Percentiles rank a stretch among this genome's conserved stretches.
Evolutionary conservation across 768 basidiomycete species (phyloP).

Genomic region (Psilocybe cubensis): DNA sequence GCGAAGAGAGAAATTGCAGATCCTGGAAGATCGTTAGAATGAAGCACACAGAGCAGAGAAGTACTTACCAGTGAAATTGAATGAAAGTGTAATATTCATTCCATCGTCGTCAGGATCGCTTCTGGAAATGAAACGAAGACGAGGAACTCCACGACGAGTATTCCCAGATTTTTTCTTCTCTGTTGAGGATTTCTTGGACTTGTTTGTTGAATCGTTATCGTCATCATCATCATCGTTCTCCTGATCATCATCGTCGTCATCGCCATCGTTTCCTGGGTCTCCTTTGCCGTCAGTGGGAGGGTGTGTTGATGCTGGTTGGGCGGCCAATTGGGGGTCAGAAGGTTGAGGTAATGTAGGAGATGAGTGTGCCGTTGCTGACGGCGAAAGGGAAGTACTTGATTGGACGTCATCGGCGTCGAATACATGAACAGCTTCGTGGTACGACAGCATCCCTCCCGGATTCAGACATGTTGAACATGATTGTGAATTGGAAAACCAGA

Average conservation of each 20-base stretch:
- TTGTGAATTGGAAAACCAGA: slow-evolving; percentile 37
- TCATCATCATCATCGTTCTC: neutral
- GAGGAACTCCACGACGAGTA: neutral
- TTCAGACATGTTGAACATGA: slow-evolving; percentile 34
- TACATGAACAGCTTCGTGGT: slow-evolving; percentile 38
- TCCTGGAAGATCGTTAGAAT: slow-evolving; percentile 33
- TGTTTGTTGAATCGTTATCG: neutral
- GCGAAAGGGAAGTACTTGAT: neutral
- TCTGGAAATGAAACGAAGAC: slow-evolving; percentile 14
- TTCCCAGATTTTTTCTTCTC: slow-evolving; percentile 10
- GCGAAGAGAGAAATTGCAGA: slow-evolving; percentile 52
- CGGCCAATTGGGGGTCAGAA: neutral
- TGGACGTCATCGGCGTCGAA: slow-evolving; percentile 22
- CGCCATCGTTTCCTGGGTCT: too few relatives aligned
- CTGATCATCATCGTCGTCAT: neutral
- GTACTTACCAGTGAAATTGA: slow-evolving; percentile 47
- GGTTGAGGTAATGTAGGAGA: neutral
- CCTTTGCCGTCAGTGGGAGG: neutral
- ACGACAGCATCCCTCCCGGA: slow-evolving; percentile 30
- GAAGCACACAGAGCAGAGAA: neutral
- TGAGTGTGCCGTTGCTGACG: neutral
- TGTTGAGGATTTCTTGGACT: slow-evolving; percentile 2
- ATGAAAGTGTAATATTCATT: slow-evolving; percentile 36
- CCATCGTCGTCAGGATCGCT: slow-evolving; percentile 32
- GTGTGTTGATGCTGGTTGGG: neutral